Percentiles rank a stretch among this genome's conserved stretches.
These are phyloP conservation scores for Aspergillus ostianus DNA, from an alignment of 495 filamentous ascomycete species.

Conservation along the genomic window DNA sequence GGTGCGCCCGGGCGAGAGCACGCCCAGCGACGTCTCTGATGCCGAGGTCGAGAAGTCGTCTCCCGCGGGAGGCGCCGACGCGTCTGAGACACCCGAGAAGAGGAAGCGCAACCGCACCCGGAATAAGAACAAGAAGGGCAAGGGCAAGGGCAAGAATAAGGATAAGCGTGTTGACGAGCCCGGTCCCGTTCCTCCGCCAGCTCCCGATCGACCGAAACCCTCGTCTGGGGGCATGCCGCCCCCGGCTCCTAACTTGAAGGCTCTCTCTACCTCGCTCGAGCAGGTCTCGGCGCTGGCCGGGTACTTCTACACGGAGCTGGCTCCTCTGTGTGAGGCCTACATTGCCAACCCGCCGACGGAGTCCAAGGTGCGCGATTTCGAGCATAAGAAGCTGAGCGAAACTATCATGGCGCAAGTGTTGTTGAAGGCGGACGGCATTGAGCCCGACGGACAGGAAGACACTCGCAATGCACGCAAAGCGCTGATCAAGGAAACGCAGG, in stretches of 20 bases:
- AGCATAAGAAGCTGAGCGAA: constrained; percentile 79
- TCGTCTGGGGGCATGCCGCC: constrained; percentile 25
- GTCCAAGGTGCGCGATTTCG: constrained; percentile 65
- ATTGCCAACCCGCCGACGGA: constrained; percentile 65
- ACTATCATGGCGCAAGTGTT: constrained; percentile 79
- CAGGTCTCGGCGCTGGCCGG: constrained; percentile 68
- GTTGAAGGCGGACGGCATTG: constrained; percentile 82
- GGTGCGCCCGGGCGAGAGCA: constrained; percentile 47
- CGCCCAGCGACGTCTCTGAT: constrained; percentile 46
- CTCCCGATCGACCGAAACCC: constrained; percentile 13
- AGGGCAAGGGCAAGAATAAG: constrained; percentile 36
- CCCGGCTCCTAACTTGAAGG: constrained; percentile 38
- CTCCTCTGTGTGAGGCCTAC: constrained; percentile 67
- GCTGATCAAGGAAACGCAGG: constrained; percentile 73
- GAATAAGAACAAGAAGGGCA: constrained; percentile 39
- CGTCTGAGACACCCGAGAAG: constrained; percentile 11
- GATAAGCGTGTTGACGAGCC: constrained; percentile 16
- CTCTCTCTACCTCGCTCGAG: constrained; percentile 51
- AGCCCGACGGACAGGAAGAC: constrained; percentile 64
- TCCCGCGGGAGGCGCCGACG: constrained; percentile 23
- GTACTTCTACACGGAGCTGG: constrained; percentile 63
- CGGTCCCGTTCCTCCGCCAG: constrained; percentile 16
- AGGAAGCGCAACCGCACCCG: constrained; percentile 43
- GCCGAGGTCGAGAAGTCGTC: constrained; percentile 41
- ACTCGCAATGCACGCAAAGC: constrained; percentile 67